phyloP scores from a whole-genome alignment of 495 filamentous ascomycete genomes.

The Bryoglossum gracile region DNA sequence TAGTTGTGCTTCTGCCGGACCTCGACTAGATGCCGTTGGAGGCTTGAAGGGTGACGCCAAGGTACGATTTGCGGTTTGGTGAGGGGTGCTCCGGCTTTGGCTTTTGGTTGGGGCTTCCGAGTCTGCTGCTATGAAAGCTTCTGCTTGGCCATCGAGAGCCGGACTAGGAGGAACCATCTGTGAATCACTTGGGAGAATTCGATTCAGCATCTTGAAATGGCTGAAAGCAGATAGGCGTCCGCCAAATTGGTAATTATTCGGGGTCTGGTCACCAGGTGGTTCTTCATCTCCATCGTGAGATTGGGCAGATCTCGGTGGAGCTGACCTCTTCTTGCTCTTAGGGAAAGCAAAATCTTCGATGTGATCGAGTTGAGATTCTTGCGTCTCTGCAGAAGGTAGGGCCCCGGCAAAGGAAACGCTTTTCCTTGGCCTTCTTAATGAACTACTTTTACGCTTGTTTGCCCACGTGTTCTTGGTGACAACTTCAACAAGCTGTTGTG shows the following conservation, averaged over 20 bases:
- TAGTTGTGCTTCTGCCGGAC: not conserved
- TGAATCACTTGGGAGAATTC: conserved; percentile 8
- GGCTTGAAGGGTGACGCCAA: conserved; percentile 1
- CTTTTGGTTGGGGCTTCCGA: conserved; percentile 1
- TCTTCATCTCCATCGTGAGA: conserved; percentile 6
- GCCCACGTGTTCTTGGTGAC: conserved; percentile 22
- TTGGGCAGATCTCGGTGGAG: conserved; percentile 10
- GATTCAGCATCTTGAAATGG: conserved; percentile 4
- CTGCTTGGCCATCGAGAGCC: conserved; percentile 18
- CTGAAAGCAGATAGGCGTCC: too few species aligned
- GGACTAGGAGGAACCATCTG: conserved; percentile 17
- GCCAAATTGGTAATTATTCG: not conserved
- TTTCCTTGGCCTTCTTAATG: conserved; percentile 12
- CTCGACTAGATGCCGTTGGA: not conserved
- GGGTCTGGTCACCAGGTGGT: not conserved
- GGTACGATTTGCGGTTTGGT: not conserved
- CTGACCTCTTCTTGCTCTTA: not conserved
- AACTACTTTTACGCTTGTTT: conserved; percentile 1
- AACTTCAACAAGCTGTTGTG: conserved; percentile 16
- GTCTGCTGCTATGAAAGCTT: conserved; percentile 25
- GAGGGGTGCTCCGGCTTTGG: not conserved
- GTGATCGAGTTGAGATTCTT: not conserved
- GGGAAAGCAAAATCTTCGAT: not conserved
- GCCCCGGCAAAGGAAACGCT: conserved; percentile 23
- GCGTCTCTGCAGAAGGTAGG: not conserved